Evolutionary conservation across 257 asterid genomes (phyloP), one percentile per base, ranked within the genome.

Genomic region (Lycium ferocissimum): DNA sequence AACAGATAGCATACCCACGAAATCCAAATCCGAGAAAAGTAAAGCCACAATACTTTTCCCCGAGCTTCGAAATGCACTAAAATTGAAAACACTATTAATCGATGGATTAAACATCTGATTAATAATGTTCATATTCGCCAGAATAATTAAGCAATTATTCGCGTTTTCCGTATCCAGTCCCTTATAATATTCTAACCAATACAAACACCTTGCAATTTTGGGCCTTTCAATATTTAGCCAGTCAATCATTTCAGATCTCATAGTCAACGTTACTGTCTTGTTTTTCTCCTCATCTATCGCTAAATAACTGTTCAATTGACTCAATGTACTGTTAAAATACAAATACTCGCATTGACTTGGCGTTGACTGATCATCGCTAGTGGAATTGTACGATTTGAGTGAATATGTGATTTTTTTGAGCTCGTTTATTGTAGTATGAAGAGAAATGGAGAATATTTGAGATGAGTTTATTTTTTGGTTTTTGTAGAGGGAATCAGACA

Each of bases 291-390:
- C 62, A 15, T 22, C 22, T 7, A 76, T 53, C 14, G 26, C 82
- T 15, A 53, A 22, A 76, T 76, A 76, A 53, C 82, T 76, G 47
- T 78, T 78, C 65, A 78, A 35, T 78, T 78, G 47, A 78, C 82
- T 53, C 15, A 78, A 4, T 14, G 65, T 14, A 14, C 20, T 26
- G 49, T 53, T 78, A 47, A 78, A 78, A 70, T 38, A 8, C 47
- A 78, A 10, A 53, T 54, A 14, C 26, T 78, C 11, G 82, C 65
- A 78, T n/a, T 14, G 65, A 78, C 82, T 53, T 78, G 40, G 2
- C 2, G 65, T 53, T 78, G 65, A 53, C 82, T 78, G 61, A 73
- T 45, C 43, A 73, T 45, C 43, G 6, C 37, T 47, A 47, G 40
- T 5, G 20, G 58, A 73, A 73, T 47, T 15, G 45, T 2, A 12